Evolutionary conservation across 768 basidiomycete species (phyloP).

Genomic region (Xerocomus potaroensis): DNA sequence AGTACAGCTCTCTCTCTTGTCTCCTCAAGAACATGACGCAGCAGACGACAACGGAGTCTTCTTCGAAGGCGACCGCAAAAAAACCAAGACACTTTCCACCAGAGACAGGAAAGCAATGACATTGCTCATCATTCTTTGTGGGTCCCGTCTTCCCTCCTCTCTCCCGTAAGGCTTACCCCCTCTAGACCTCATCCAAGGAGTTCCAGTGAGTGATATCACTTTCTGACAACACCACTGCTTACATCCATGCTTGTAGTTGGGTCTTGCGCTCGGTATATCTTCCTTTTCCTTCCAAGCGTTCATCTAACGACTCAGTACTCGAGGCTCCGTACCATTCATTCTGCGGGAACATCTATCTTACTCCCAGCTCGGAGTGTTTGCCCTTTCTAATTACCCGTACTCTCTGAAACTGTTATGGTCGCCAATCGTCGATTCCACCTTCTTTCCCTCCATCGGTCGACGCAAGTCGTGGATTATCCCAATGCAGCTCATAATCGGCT

Average conservation of each 20-base stretch:
- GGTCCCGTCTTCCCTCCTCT: conserved; percentile 32
- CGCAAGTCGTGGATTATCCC: conserved; percentile 99
- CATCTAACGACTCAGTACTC: conserved; percentile 5
- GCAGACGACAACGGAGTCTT: conserved; percentile 34
- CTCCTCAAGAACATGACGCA: conserved; percentile 51
- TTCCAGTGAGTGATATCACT: conserved; percentile 61
- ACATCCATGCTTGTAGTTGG: conserved; percentile 45
- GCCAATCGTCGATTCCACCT: conserved; percentile 92
- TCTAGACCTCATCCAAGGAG: conserved; percentile 77
- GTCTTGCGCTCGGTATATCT: conserved; percentile 76
- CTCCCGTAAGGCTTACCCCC: conserved; percentile 14
- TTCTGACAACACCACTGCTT: conserved; percentile 4
- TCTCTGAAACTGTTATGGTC: conserved; percentile 97
- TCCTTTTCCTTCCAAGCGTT: background rate
- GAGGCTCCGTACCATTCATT: conserved; percentile 95
- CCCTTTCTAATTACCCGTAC: conserved; percentile 90
- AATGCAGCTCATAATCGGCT: conserved; percentile 88
- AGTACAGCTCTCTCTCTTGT: conserved; percentile 57
- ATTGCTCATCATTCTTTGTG: conserved; percentile 83
- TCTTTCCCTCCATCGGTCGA: conserved; percentile 77
- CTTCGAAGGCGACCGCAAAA: conserved; percentile 32
- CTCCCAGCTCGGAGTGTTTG: conserved; percentile 93
- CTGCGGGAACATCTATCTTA: conserved; percentile 94
- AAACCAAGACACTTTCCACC: conserved; percentile 51
- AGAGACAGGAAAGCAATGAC: conserved; percentile 85